phyloP scores from a whole-genome alignment of 2,329 filamentous ascomycete genomes.

The Fusarium zealandicum region DNA sequence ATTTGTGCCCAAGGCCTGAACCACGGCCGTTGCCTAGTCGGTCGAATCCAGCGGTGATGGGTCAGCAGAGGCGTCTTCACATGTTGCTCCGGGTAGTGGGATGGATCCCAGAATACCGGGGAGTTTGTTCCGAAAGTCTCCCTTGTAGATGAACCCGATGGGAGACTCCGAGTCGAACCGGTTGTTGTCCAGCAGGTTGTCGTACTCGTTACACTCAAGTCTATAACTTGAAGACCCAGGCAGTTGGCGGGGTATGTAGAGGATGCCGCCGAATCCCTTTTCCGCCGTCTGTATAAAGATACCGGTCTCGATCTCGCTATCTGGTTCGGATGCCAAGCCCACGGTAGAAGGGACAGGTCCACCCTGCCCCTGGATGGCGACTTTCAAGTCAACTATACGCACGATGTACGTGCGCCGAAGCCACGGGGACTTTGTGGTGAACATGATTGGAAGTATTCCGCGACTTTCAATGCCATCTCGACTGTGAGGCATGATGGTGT shows the following conservation, averaged over 20 bases:
- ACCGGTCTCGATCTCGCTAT: constrained; percentile 15
- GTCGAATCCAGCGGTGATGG: constrained; percentile 19
- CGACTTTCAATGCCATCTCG: background rate
- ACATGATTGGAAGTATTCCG: background rate
- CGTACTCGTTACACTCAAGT: constrained; percentile 5
- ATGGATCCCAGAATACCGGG: constrained; percentile 1
- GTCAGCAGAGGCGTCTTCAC: background rate
- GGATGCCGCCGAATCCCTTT: constrained; percentile 8
- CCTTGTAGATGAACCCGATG: constrained; percentile 30
- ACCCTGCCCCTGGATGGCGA: background rate
- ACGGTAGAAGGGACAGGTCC: background rate
- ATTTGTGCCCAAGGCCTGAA: constrained; percentile 19
- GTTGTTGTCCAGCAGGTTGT: constrained; percentile 9
- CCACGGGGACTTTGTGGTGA: constrained; percentile 22
- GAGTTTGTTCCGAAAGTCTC: constrained; percentile 24
- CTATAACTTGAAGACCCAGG: constrained; percentile 6
- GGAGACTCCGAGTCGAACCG: constrained; percentile 18
- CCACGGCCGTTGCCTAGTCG: constrained; percentile 31
- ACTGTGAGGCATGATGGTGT: background rate
- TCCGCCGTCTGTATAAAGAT: constrained; percentile 26
- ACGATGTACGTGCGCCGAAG: constrained; percentile 17
- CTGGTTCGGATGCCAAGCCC: background rate
- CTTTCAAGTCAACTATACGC: constrained; percentile 26
- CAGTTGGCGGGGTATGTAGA: constrained; percentile 17
- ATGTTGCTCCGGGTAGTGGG: background rate